Evolutionary conservation across 2,329 filamentous ascomycete genomes (phyloP).

Genomic region (Fusarium chaquense): DNA sequence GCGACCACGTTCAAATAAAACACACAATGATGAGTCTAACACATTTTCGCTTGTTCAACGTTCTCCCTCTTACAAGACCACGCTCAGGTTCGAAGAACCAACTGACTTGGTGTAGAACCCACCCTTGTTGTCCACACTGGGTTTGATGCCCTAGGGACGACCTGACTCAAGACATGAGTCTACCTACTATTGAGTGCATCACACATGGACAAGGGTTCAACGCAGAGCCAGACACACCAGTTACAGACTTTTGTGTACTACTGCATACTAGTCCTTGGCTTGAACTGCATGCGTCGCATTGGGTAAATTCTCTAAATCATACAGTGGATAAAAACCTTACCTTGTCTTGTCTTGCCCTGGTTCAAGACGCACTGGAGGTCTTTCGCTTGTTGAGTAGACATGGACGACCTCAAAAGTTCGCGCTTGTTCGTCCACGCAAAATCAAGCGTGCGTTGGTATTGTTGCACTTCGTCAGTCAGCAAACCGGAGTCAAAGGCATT

Average conservation of each 20-base stretch:
- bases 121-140: slow-evolving; percentile 16
- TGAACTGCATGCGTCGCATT: slow-evolving; percentile 8
- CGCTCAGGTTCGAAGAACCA: slow-evolving; percentile 1
- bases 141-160: slow-evolving; percentile 25
- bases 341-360: neutral
- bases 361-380: neutral
- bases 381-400: slow-evolving; percentile 19
- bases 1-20: neutral
- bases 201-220: slow-evolving; percentile 18
- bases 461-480: slow-evolving; percentile 1
- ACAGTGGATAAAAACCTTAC: neutral
- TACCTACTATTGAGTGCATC: slow-evolving; percentile 10
- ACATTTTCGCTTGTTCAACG: slow-evolving; percentile 12
- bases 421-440: slow-evolving; percentile 21
- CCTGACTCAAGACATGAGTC: slow-evolving; percentile 30
- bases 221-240: slow-evolving; percentile 32
- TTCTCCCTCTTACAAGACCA: slow-evolving; percentile 1
- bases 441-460: slow-evolving; percentile 9
- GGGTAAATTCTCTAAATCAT: slow-evolving; percentile 5
- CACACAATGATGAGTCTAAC: neutral
- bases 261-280: slow-evolving; percentile 12
- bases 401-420: slow-evolving; percentile 5
- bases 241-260: slow-evolving; percentile 26
- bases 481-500: neutral
- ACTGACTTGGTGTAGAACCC: slow-evolving; percentile 4